Evolutionary conservation across 805 yeast species (phyloP), one percentile per base, ranked within the genome.

Genomic region (Candida endomychidarum): DNA sequence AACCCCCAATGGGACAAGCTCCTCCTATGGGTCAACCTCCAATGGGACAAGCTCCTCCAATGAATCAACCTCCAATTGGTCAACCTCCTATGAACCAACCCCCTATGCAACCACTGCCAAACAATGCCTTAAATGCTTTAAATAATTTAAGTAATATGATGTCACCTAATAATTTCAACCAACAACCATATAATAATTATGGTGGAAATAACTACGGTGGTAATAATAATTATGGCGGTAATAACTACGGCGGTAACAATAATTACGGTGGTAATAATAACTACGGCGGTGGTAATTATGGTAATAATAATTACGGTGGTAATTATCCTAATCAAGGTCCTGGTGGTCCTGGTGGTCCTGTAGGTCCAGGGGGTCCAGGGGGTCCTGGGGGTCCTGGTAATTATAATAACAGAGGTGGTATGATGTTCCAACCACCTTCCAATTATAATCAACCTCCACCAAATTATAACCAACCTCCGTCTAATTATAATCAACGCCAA

Each of bases 381-480:
- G 34, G 34, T 21, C 34, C 23, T n/a, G 25, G 25, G 9, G 37
- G 34, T 12, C 39, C 34, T 17, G 32, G 16, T 10, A 43, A 47
- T 34, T 45, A 42, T 11, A 48, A 47, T 28, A 53, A 34, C 31
- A 53, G 53, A 41, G 56, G 70, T 2, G 65, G 55, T 42, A 54
- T 56, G 59, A 66, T 67, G 70, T 65, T 67, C 67, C 96, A 48
- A 91, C 95, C 74, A 83, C 86, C 60, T 91, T 73, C 51, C 72
- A 74, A 52, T 96, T 25, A 25, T 25, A 25, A 14, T 9, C 28
- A 25, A 25, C 96, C 31, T 68, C 48, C 37, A 7, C 27, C 31
- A 4, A 27, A 30, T 23, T 40, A 34, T 25, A 21, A 21, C 18
- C 37, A 24, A 38, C 29, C 21, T 10, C 39, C 38, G 9, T 5